Base-by-base conservation (phyloP, 495 filamentous ascomycete species). In the Amorphotheca resinae region DNA sequence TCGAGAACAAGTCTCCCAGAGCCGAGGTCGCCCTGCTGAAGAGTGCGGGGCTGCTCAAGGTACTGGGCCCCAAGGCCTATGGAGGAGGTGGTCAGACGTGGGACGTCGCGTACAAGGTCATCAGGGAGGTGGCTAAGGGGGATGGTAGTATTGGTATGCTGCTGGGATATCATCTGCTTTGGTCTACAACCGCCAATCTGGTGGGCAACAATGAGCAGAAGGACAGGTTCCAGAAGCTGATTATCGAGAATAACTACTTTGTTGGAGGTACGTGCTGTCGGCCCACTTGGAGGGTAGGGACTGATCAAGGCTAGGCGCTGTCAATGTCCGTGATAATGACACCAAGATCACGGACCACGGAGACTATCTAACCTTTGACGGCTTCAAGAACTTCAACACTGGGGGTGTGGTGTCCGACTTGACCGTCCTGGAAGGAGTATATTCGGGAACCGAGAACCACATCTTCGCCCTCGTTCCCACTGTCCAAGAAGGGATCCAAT, bases 131-230 rank as follows among this genome's bases (percentile, higher is more conserved):
- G 23, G 74, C 74, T 3, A 73, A 73, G 42, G 68, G 55, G 1
- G 75, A 79, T 59, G 74, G 73, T 59, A 77, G 65, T 9, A 63
- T 74, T 31, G 74, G 73, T 4, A 74, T 74, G 70, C 61, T 77
- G 8, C 59, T 78, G 1, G 73, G 73, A 16, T 78, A 78, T 46
- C 74, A 79, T 48, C 62, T 79, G 4, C 64, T 77, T 30, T 79
- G 74, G 75, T 71, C 69, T 0, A 70, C 64, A 16, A 76, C 72
- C 0, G 68, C 70, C 3, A 64, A 63, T 44, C 59, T 78, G 3
- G 69, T 78, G 9, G 75, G 75, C 1, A 73, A 64, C 0, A 55
- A 64, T 1, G 67, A 74, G 37, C 75, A 78, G 53, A 59, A 58
- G 18, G 69, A 74, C n/a, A 65, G 67, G 11, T 59, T 59, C 22